Conservation (phyloP, 176 grass and related monocot genomes). For the Carex kokanica region DNA sequence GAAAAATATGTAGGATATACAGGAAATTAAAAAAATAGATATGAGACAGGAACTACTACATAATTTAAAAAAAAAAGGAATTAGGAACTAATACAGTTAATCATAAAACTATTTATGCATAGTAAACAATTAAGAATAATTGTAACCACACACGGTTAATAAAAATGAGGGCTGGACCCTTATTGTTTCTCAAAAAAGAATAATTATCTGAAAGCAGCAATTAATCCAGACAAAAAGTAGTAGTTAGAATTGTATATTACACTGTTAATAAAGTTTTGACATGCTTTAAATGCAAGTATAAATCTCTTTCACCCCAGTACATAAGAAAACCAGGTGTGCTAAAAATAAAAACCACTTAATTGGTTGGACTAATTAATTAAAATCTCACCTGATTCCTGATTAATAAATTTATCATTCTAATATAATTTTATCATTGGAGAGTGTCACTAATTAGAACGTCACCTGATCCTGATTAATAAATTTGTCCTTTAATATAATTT, state of each 20-base stretch:
- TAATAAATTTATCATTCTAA: not conserved
- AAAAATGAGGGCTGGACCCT: too few relatives aligned
- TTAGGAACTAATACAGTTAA: too few relatives aligned
- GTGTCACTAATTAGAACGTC: not conserved
- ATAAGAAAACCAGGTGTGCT: constrained; percentile 9
- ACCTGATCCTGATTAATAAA: not conserved
- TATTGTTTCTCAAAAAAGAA: too few relatives aligned
- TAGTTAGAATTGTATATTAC: not conserved
- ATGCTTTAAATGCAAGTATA: constrained; percentile 22
- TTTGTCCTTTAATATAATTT: not conserved
- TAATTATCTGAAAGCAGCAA: not conserved
- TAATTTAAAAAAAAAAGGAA: too few relatives aligned
- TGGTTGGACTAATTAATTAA: not conserved
- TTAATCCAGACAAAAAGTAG: not conserved
- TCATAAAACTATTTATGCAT: not conserved
- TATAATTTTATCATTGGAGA: not conserved
- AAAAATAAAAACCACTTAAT: constrained; percentile 2
- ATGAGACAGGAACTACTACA: too few relatives aligned
- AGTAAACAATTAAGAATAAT: too few relatives aligned
- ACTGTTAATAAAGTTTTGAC: not conserved
- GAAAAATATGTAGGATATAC: too few relatives aligned
- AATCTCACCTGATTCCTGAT: not conserved
- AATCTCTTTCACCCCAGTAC: constrained; percentile 20
- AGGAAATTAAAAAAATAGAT: too few relatives aligned
- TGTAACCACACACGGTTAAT: too few relatives aligned